phyloP scores from a whole-genome alignment of 2,329 filamentous ascomycete genomes.

The Balansia obtecta region DNA sequence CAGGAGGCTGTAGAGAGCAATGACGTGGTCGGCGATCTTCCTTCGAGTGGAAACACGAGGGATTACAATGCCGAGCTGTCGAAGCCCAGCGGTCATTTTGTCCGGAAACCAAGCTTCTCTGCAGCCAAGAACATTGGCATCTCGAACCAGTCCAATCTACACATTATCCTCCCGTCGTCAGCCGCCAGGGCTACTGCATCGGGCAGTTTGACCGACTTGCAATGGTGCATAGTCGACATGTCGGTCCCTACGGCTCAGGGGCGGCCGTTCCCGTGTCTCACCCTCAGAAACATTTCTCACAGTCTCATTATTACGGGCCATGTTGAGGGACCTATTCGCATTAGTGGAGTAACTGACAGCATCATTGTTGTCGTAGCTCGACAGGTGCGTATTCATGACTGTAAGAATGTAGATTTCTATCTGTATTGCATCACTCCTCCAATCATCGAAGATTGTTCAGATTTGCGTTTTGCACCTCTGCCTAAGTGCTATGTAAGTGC shows the following conservation, averaged over 20 bases:
- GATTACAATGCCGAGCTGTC: conserved; percentile 48
- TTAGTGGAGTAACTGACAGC: conserved; percentile 62
- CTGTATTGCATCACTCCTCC: conserved; percentile 71
- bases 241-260: conserved; percentile 46
- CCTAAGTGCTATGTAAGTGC: conserved; percentile 54
- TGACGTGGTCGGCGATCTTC: conserved; percentile 26
- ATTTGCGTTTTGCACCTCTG: conserved; percentile 67
- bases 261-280: conserved; percentile 55
- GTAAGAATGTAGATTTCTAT: conserved; percentile 69
- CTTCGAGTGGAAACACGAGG: conserved; percentile 21
- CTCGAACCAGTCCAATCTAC: conserved; percentile 51
- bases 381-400: conserved; percentile 92
- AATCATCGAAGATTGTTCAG: conserved; percentile 82
- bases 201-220: conserved; percentile 58
- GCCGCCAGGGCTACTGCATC: conserved; percentile 61
- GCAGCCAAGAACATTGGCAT: conserved; percentile 50
- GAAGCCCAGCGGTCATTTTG: conserved; percentile 21
- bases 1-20: conserved; percentile 11
- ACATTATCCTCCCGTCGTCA: conserved; percentile 65
- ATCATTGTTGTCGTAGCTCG: conserved; percentile 67
- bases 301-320: conserved; percentile 68
- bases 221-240: conserved; percentile 68
- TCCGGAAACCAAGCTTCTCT: conserved; percentile 53
- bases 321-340: conserved; percentile 69
- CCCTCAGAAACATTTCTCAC: conserved; percentile 54